These are phyloP conservation scores for Coffea humblotiana DNA, from an alignment of 305 asterid species.

Conservation along the genomic window DNA sequence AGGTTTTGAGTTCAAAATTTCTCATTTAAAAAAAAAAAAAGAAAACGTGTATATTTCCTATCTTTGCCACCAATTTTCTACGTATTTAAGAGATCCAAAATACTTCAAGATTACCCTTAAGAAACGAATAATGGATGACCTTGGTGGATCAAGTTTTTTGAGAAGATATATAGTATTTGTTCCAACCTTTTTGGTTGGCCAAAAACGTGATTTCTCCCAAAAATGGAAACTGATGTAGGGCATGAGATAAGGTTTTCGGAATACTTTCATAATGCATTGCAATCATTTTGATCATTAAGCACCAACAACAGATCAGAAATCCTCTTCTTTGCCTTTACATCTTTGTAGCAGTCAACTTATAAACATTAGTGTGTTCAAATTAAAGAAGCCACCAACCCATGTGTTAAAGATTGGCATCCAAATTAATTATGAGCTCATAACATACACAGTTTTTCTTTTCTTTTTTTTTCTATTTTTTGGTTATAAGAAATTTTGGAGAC, in stretches of 20 bases:
- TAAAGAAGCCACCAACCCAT: not conserved
- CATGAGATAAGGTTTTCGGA: not conserved
- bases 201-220: not conserved
- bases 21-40: no score
- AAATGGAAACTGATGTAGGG: not conserved
- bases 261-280: not conserved
- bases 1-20: no score
- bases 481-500: not conserved
- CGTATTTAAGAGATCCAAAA: no score
- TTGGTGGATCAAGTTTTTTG: not conserved
- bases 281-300: not conserved
- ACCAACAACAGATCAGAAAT: not conserved
- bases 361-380: not conserved
- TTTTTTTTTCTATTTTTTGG: no score
- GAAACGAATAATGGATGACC: no score
- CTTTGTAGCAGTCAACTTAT: not conserved
- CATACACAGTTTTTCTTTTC: no score
- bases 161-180: not conserved
- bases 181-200: slow-evolving; percentile 2
- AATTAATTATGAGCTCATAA: not conserved
- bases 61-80: no score
- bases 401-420: not conserved
- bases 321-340: not conserved
- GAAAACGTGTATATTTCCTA: no score
- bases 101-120: no score